Percentiles rank a stretch among this genome's conserved stretches.
Evolutionary conservation across 441 rosid genomes (phyloP).

Genomic region (Codiaeum variegatum): DNA sequence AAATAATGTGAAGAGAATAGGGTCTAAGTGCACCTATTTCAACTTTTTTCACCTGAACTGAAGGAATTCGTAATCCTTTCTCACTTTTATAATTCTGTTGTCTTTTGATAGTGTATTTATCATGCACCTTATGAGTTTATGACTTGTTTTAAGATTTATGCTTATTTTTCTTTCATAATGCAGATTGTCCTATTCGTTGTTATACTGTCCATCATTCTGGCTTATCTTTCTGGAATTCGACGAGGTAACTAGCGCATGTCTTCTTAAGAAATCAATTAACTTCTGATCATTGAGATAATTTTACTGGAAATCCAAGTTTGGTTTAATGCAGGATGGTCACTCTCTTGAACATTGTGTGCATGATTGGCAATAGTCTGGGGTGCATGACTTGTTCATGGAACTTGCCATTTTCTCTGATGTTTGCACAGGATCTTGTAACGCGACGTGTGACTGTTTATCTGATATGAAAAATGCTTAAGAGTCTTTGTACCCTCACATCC

Average conservation of each 20-base stretch:
- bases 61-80: not conserved
- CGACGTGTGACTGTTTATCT: not conserved
- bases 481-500: not conserved
- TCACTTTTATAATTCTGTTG: not conserved
- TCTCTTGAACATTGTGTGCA: not conserved
- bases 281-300: not conserved
- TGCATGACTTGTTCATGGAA: not conserved
- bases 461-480: not conserved
- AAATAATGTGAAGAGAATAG: too few species aligned
- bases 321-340: constrained; percentile 6
- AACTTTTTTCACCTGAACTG: not conserved
- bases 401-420: not conserved
- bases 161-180: constrained; percentile 20
- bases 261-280: not conserved
- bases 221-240: constrained; percentile 35
- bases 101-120: not conserved
- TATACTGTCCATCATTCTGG: constrained; percentile 48
- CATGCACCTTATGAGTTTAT: not conserved
- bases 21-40: not conserved
- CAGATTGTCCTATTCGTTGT: constrained; percentile 54
- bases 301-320: not conserved
- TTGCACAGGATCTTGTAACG: not conserved
- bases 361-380: not conserved
- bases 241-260: constrained; percentile 31
- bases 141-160: not conserved